Percentiles rank a stretch among this genome's conserved stretches.
Evolutionary conservation across 2,329 filamentous ascomycete genomes (phyloP).

Genomic region (Trichoderma citrinoviride): DNA sequence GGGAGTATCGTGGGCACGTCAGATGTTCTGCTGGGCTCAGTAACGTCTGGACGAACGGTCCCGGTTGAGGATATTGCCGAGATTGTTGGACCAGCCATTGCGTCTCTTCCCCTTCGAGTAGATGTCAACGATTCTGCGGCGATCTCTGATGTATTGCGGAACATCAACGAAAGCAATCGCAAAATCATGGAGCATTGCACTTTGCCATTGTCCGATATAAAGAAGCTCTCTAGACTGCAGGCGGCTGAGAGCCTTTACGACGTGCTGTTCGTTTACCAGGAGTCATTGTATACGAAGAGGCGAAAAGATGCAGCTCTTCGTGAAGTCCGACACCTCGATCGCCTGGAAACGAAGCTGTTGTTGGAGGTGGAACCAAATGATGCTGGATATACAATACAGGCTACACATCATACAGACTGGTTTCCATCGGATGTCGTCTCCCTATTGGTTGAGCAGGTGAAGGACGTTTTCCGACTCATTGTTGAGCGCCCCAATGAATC

Average conservation of each 20-base stretch:
- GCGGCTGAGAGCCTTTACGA: slow-evolving; percentile 66
- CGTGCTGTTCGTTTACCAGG: slow-evolving; percentile 79
- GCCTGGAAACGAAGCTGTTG: slow-evolving; percentile 71
- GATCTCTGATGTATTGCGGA: slow-evolving; percentile 59
- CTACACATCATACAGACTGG: slow-evolving; percentile 47
- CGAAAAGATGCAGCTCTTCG: slow-evolving; percentile 39
- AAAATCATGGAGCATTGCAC: slow-evolving; percentile 61
- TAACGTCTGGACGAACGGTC: slow-evolving; percentile 79
- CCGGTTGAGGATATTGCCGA: slow-evolving; percentile 67
- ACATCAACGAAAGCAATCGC: slow-evolving; percentile 64
- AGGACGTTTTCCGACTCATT: slow-evolving; percentile 43
- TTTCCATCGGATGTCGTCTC: slow-evolving; percentile 56
- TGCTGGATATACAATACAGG: slow-evolving; percentile 41
- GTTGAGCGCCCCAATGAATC: slow-evolving; percentile 28
- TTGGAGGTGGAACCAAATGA: slow-evolving; percentile 69
- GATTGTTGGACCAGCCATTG: slow-evolving; percentile 76
- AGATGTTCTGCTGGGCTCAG: slow-evolving; percentile 73
- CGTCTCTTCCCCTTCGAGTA: slow-evolving; percentile 70
- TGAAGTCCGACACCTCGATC: slow-evolving; percentile 63
- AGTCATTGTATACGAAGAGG: slow-evolving; percentile 54
- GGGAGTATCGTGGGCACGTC: slow-evolving; percentile 59
- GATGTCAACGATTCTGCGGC: slow-evolving; percentile 52
- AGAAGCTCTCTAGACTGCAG: slow-evolving; percentile 54
- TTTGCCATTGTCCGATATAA: slow-evolving; percentile 68
- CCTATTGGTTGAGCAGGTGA: slow-evolving; percentile 60